Evolutionary conservation across 257 asterid species (phyloP).

Genomic region (Scutellaria barbata): DNA sequence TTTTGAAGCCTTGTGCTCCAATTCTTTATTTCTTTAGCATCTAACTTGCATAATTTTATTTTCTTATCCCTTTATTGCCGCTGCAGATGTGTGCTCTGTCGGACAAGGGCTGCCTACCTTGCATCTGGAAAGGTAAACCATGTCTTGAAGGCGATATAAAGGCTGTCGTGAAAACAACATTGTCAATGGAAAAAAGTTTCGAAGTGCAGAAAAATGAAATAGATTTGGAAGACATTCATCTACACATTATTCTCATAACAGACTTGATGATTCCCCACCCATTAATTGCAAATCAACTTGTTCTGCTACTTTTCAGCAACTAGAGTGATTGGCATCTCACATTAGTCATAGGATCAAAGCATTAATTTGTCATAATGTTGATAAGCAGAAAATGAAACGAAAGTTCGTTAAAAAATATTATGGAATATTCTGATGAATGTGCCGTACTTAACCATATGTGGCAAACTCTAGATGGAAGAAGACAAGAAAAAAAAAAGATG

Average conservation of each 20-base stretch:
- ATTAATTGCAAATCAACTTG: not conserved
- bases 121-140: constrained; percentile 74
- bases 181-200: not conserved
- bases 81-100: constrained; percentile 92
- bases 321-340: constrained; percentile 5
- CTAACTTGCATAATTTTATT: not conserved
- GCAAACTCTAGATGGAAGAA: not conserved
- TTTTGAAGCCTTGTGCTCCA: constrained; percentile 17
- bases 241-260: constrained; percentile 12
- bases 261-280: not conserved
- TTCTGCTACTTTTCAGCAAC: not conserved
- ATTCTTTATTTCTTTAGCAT: constrained; percentile 18
- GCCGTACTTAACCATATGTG: not conserved
- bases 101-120: constrained; percentile 87
- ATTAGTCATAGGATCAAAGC: constrained; percentile 2
- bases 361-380: not conserved
- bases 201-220: constrained; percentile 1
- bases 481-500: not conserved
- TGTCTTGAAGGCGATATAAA: not conserved
- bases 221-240: not conserved
- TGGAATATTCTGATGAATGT: not conserved
- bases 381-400: constrained; percentile 4
- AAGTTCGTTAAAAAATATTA: not conserved
- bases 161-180: not conserved
- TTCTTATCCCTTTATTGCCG: constrained; percentile 13